A percentile compares a stretch with the other conserved stretches of the same genome.
Evolutionary conservation across 495 filamentous ascomycete species (phyloP).

Genomic region (Neurospora discreta): DNA sequence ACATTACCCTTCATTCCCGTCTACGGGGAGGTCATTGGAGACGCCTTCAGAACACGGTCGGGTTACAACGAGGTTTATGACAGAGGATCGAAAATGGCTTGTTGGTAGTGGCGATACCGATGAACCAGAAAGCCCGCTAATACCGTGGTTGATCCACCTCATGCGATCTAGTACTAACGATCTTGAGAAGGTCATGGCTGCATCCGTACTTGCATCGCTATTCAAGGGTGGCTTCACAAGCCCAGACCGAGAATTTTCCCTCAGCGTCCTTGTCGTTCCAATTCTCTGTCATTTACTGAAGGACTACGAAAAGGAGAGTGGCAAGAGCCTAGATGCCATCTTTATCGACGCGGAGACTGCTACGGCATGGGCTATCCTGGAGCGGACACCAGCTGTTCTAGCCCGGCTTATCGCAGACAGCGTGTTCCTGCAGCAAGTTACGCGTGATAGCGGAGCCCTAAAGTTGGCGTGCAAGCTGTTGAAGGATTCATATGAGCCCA

Average conservation of each 20-base stretch:
- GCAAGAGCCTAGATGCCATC: constrained; percentile 22
- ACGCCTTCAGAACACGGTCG: constrained; percentile 18
- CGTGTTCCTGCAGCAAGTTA: constrained; percentile 65
- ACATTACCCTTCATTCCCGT: constrained; percentile 41
- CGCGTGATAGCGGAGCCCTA: constrained; percentile 66
- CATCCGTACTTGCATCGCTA: constrained; percentile 63
- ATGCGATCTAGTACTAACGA: constrained; percentile 47
- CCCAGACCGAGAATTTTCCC: constrained; percentile 45
- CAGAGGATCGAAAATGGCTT: constrained; percentile 4
- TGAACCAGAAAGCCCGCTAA: constrained; percentile 65
- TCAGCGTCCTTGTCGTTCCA: constrained; percentile 61
- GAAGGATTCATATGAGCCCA: constrained; percentile 51
- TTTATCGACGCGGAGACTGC: constrained; percentile 26
- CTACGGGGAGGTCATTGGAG: constrained; percentile 37
- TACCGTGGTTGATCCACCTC: constrained; percentile 71
- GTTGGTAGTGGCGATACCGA: constrained; percentile 29
- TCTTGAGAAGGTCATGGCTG: constrained; percentile 64
- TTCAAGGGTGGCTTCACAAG: constrained; percentile 57
- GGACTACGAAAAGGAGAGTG: constrained; percentile 37
- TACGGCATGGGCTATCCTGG: constrained; percentile 42
- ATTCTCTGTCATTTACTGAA: constrained; percentile 60
- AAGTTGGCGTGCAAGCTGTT: constrained; percentile 63
- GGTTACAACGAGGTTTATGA: not conserved
- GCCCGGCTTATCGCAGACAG: constrained; percentile 70
- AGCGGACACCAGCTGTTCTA: constrained; percentile 62